Base-by-base conservation (phyloP, 2,329 filamentous ascomycete species). In the Diplocarpon mali region DNA sequence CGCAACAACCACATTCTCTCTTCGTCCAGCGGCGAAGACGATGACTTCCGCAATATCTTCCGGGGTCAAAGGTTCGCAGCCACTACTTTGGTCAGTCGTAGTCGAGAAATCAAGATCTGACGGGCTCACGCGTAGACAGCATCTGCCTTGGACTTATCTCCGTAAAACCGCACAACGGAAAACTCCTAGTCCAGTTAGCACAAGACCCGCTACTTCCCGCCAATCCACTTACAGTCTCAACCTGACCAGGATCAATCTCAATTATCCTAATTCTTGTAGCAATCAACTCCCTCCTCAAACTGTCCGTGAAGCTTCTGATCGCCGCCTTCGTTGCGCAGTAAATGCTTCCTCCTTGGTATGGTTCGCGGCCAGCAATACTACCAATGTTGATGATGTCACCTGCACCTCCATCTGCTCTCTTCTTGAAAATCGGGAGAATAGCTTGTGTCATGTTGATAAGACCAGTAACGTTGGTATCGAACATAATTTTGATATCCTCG, bases 381-480 rank as follows among this genome's bases (percentile, higher is more conserved):
- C 89, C 89, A 59, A 95, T 80, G 62, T 95, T 96, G 69, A 98
- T 94, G 62, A 98, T 89, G 62, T 96, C 92, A 57, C 90, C 90
- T 35, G 75, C 70, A 46, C 88, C 89, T 47, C 84, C 82, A 45
- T 90, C 73, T 16, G 66, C 49, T 53, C 70, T 60, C 56, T 76
- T 71, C 65, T 87, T 83, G 72, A 89, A 93, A 62, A 88, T 80
- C 42, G 85, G 79, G 14, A 96, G 67, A 48, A 95, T 72, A 37
- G 85, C 85, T 70, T 98, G 92, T 0, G 92, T 96, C 83, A 96
- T 86, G 70, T 90, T 85, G 69, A 98, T 92, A 29, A 98, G 72
- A 24, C 92, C 92, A 2, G 84, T 92, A 42, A 96, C 89, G 63
- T 98, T 98, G 47, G 92, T 96, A 38, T 76, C 68, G 62, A 95